Evolutionary conservation across 2,329 filamentous ascomycete species (phyloP).

Genomic region (Metarhizium humberi): DNA sequence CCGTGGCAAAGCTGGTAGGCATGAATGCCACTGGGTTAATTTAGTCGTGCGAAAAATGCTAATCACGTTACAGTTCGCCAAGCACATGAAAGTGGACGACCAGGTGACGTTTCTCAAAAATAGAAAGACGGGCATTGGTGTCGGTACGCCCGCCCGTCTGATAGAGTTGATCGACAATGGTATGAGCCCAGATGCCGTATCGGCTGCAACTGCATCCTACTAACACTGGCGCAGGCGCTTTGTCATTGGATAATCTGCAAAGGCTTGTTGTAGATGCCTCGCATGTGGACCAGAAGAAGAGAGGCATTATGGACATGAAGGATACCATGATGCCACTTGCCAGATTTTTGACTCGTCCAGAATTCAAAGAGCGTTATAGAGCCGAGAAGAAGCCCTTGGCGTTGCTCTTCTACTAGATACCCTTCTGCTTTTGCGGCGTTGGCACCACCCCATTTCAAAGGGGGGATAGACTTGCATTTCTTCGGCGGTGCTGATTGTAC

Average conservation of each 20-base stretch:
- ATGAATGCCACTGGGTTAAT: not conserved
- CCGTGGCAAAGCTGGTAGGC: slow-evolving; percentile 69
- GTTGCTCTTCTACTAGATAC: slow-evolving; percentile 53
- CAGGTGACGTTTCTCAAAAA: slow-evolving; percentile 66
- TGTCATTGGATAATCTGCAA: slow-evolving; percentile 63
- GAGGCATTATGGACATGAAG: slow-evolving; percentile 90
- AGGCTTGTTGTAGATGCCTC: slow-evolving; percentile 84
- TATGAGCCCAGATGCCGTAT: slow-evolving; percentile 27
- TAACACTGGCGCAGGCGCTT: slow-evolving; percentile 39
- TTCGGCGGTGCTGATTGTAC: not conserved
- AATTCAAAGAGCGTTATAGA: slow-evolving; percentile 62
- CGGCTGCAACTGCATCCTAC: not conserved
- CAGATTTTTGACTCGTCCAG: slow-evolving; percentile 59
- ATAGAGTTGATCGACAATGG: slow-evolving; percentile 76
- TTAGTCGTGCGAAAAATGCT: not conserved
- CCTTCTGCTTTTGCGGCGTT: not conserved
- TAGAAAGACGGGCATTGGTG: slow-evolving; percentile 69
- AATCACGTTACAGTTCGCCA: slow-evolving; percentile 57
- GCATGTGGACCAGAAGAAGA: slow-evolving; percentile 89
- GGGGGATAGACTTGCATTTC: not conserved
- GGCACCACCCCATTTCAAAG: not conserved
- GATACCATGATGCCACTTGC: slow-evolving; percentile 79
- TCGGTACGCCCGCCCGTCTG: slow-evolving; percentile 80
- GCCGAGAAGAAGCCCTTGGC: slow-evolving; percentile 48
- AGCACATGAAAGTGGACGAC: slow-evolving; percentile 93